Evolutionary conservation across 257 asterid genomes (phyloP).

Genomic region (Fraxinus cuspidata): DNA sequence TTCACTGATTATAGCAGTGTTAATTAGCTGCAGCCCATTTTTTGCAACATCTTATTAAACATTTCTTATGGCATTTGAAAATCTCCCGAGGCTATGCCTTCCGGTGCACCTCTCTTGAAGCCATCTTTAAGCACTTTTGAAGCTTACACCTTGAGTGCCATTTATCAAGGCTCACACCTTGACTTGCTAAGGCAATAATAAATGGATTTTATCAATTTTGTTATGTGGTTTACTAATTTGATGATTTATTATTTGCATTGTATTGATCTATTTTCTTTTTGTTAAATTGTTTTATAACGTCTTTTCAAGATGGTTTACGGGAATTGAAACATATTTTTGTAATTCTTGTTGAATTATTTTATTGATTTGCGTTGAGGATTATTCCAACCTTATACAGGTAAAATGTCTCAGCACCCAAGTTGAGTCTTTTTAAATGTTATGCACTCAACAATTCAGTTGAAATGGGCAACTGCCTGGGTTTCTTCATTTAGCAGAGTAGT

Average conservation of each 20-base stretch:
- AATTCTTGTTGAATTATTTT: too few species aligned
- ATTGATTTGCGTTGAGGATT: too few species aligned
- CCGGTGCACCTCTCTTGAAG: neutral
- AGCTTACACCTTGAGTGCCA: neutral
- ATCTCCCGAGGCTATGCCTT: too few species aligned
- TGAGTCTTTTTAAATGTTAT: neutral
- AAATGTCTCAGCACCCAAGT: too few species aligned
- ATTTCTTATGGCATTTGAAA: neutral
- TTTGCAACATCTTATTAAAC: neutral
- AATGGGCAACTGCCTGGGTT: too few species aligned
- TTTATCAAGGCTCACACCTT: neutral
- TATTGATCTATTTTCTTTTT: neutral
- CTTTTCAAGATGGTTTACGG: neutral
- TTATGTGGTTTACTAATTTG: neutral
- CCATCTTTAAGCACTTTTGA: neutral
- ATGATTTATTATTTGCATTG: too few species aligned
- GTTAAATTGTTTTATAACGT: too few species aligned
- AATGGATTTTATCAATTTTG: neutral
- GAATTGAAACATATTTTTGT: too few species aligned
- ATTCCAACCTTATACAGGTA: neutral
- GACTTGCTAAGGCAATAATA: neutral
- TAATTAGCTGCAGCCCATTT: constrained; percentile 12
- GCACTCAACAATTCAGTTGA: neutral
- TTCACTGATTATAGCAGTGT: constrained; percentile 10
- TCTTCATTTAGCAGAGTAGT: neutral